Percentiles rank a stretch among this genome's conserved stretches.
Conservation (phyloP, 2,329 filamentous ascomycete genomes). For the Fusarium tuaranense region DNA sequence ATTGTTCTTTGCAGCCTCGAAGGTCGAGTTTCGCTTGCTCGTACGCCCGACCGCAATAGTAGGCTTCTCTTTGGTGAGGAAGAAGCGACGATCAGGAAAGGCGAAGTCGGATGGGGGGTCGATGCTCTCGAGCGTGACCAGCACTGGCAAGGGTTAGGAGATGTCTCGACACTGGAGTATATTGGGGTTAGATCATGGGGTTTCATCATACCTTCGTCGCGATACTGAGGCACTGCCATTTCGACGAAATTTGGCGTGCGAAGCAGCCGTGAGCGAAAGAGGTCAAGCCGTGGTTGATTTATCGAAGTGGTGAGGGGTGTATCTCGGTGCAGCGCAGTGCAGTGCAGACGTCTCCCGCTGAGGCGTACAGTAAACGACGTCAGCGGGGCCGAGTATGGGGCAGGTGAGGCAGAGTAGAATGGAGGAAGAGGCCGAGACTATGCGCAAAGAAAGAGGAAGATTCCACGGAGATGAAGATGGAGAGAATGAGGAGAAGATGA, state of each 20-base stretch:
- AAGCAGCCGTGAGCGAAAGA: conserved; percentile 2
- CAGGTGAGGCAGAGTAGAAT: conserved; percentile 1
- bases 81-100: conserved; percentile 45
- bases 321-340: not conserved
- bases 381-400: conserved; percentile 24
- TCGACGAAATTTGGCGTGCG: not conserved
- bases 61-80: conserved; percentile 48
- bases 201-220: conserved; percentile 39
- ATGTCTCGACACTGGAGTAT: not conserved
- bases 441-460: conserved; percentile 10
- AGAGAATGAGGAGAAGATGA: conserved; percentile 14
- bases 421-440: not conserved
- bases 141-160: conserved; percentile 41
- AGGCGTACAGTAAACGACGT: conserved; percentile 28
- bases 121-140: conserved; percentile 46
- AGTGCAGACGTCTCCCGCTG: conserved; percentile 23
- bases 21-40: conserved; percentile 53
- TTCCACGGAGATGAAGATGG: not conserved
- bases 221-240: conserved; percentile 43
- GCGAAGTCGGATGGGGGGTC: conserved; percentile 33
- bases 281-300: conserved; percentile 7
- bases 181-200: not conserved
- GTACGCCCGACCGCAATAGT: conserved; percentile 56
- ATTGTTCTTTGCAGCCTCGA: conserved; percentile 61
- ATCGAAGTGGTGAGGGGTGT: conserved; percentile 29